Evolutionary conservation across 768 basidiomycete species (phyloP), one percentile per base, ranked within the genome.

Genomic region (Leccinum subgranulosum): DNA sequence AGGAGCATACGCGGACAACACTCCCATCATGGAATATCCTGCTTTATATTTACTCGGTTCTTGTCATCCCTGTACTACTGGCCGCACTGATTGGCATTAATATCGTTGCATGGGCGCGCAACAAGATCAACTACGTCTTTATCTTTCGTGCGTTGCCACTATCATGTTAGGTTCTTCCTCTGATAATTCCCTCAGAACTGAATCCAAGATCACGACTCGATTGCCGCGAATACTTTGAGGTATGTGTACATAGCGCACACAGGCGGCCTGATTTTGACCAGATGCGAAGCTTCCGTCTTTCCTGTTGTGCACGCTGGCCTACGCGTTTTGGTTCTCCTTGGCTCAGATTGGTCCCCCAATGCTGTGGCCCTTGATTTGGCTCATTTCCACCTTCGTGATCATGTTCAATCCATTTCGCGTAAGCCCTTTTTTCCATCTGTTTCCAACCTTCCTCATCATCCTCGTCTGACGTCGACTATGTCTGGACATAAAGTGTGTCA

Each of bases 81-180:
- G 77, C 84, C 2, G 59, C 92, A 31, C 74, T 97, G 1, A 82
- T 98, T 54, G 90, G 92, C 25, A 56, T 90, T n/a, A 98, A 99
- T 68, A 61, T 98, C 5, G 63, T 86, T 21, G 88, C 87, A 0
- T 99, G 91, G 88, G 78, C 83, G 0, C 72, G 74, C 5, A 76
- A 86, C 6, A 80, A 89, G 48, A 93, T 99, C 64, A 98, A 98
- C 68, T 96, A 94, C 65, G 81, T 86, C n/a, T 96, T 98, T 70
- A 91, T 95, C 34, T 91, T 95, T 65, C 89, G 89, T 90, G 57
- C 39, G 81, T 64, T 21, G 10, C 34, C 47, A 6, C 33, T 19
- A 28, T 21, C 17, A 29, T 53, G 41, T 43, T 27, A 23, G 15
- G 46, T 27, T 47, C 14, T 25, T 12, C 25, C 19, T 49, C 55